Conservation (phyloP, 108 stramenopile genomes). For the Nannochloropsis salina region DNA sequence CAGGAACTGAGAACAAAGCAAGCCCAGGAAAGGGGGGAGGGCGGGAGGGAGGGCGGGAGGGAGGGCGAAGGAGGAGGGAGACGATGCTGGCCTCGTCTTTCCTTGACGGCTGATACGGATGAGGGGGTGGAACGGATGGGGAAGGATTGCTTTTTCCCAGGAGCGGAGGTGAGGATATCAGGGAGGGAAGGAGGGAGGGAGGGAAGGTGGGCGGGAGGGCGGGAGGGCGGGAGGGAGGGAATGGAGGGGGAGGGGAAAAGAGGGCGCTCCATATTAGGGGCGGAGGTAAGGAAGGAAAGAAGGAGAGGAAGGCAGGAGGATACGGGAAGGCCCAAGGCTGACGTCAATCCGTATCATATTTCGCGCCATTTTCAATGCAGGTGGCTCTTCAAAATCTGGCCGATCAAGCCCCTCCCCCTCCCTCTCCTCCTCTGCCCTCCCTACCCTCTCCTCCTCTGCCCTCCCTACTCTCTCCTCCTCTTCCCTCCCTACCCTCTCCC, state of each 20-base stretch:
- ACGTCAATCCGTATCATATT: background rate
- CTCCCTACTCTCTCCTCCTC: background rate
- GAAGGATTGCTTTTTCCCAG: background rate
- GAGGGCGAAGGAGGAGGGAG: background rate
- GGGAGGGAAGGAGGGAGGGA: constrained; percentile 1
- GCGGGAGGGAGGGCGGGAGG: background rate
- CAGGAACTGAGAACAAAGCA: background rate
- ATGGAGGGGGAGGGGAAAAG: background rate
- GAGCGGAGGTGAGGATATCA: background rate
- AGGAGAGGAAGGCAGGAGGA: background rate
- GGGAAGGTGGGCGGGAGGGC: background rate
- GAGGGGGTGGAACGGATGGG: background rate
- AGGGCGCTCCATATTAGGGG: background rate
- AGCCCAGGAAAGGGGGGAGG: background rate
- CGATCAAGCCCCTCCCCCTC: background rate
- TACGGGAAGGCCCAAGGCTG: background rate
- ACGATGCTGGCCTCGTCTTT: background rate
- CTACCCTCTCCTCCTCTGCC: background rate
- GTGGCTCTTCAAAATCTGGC: background rate
- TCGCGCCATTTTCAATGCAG: background rate
- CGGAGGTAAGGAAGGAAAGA: background rate
- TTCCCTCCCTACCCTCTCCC: background rate
- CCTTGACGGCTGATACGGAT: background rate
- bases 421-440: background rate
- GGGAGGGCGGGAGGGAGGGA: background rate